These are phyloP conservation scores for Entamoeba moshkovskii DNA, from an alignment of 208 protist species.

Conservation along the genomic window DNA sequence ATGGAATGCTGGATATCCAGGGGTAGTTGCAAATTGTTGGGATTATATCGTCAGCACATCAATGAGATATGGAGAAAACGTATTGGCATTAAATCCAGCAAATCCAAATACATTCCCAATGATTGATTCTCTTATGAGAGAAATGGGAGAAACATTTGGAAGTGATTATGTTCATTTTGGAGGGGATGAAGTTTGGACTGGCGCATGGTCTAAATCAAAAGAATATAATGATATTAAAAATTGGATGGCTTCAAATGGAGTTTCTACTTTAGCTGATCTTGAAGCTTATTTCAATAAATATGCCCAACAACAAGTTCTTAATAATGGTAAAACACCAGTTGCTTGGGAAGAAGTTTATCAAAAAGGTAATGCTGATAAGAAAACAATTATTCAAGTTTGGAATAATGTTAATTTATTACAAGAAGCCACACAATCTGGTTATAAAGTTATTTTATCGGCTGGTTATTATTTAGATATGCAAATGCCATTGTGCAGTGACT, in stretches of 20 bases:
- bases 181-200: slow-evolving; percentile 17
- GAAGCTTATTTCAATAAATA: background rate
- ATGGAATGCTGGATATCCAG: slow-evolving; percentile 9
- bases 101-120: background rate
- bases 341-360: background rate
- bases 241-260: background rate
- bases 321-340: background rate
- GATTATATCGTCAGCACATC: background rate
- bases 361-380: background rate
- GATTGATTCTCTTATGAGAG: background rate
- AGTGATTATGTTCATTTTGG: slow-evolving; percentile 26
- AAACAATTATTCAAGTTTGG: slow-evolving; percentile 11
- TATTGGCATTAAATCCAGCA: slow-evolving; percentile 23
- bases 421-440: background rate
- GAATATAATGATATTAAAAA: background rate
- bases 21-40: slow-evolving; percentile 11
- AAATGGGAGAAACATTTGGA: slow-evolving; percentile 12
- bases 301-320: background rate
- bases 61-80: slow-evolving; percentile 6
- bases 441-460: background rate
- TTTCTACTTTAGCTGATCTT: background rate
- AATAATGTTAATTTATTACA: background rate
- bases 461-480: slow-evolving; percentile 17
- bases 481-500: background rate
- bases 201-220: background rate